Conservation (phyloP, 2,329 filamentous ascomycete species). For the Trichoderma harzianum region DNA sequence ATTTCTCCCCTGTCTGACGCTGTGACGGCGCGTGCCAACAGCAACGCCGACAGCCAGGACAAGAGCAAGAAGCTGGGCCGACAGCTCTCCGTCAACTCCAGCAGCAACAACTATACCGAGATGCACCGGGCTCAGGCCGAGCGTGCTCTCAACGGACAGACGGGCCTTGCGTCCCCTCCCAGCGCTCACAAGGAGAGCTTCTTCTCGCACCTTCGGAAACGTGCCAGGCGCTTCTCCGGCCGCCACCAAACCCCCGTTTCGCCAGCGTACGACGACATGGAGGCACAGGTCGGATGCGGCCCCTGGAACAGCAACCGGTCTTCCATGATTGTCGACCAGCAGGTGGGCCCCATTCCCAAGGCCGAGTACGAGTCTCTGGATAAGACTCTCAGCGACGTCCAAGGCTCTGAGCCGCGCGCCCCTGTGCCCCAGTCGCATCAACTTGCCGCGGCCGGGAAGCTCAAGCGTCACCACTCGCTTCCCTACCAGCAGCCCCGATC, state of each 20-base stretch:
- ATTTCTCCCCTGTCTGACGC: slow-evolving; percentile 96
- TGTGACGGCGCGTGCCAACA: slow-evolving; percentile 85
- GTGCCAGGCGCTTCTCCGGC: slow-evolving; percentile 86
- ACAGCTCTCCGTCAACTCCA: slow-evolving; percentile 87
- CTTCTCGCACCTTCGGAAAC: slow-evolving; percentile 94
- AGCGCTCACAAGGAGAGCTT: slow-evolving; percentile 89
- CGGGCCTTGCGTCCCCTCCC: slow-evolving; percentile 70
- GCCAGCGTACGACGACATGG: slow-evolving; percentile 78
- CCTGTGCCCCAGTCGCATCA: slow-evolving; percentile 55
- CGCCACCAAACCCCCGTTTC: slow-evolving; percentile 80
- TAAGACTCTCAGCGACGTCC: slow-evolving; percentile 53
- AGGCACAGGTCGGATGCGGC: slow-evolving; percentile 87
- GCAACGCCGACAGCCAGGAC: slow-evolving; percentile 62
- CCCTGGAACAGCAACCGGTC: slow-evolving; percentile 86
- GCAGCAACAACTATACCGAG: slow-evolving; percentile 89
- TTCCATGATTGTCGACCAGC: slow-evolving; percentile 72
- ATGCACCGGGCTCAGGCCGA: slow-evolving; percentile 88
- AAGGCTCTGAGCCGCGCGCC: slow-evolving; percentile 46
- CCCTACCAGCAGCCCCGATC: slow-evolving; percentile 61
- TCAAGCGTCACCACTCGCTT: slow-evolving; percentile 64
- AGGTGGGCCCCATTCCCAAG: slow-evolving; percentile 48
- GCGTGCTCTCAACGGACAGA: slow-evolving; percentile 79
- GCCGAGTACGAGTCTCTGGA: slow-evolving; percentile 60
- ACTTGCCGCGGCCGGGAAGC: slow-evolving; percentile 43
- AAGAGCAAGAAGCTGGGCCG: slow-evolving; percentile 90